Conservation (phyloP, 2,329 filamentous ascomycete species). For the Cladophialophora carrionii region DNA sequence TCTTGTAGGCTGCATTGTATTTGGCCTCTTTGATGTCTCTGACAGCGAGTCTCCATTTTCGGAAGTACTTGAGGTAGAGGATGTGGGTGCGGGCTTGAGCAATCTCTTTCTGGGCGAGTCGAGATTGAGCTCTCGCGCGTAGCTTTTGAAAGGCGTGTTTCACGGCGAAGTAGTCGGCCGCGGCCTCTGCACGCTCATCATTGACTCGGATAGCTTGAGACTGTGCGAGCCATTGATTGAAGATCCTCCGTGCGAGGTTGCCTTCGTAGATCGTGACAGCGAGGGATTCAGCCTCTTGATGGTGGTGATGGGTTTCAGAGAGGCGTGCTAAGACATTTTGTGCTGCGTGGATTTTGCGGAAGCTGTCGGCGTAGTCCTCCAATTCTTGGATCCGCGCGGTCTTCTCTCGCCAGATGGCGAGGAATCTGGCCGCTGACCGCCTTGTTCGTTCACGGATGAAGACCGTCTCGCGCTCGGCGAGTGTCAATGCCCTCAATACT, state of each 20-base stretch:
- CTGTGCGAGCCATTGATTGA: constrained; percentile 25
- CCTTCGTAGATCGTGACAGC: constrained; percentile 24
- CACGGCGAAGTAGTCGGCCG: constrained; percentile 30
- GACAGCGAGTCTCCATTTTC: constrained; percentile 21
- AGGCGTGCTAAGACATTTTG: constrained; percentile 14
- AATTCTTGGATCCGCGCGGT: constrained; percentile 20
- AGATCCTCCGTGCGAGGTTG: constrained; percentile 19
- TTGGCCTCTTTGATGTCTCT: constrained; percentile 26
- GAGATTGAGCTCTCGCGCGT: constrained; percentile 17
- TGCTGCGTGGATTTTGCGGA: constrained; percentile 20
- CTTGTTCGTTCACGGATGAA: constrained; percentile 25
- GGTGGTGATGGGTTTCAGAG: not conserved
- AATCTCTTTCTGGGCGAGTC: constrained; percentile 18
- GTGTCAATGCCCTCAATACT: constrained; percentile 25
- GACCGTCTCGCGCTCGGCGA: constrained; percentile 29
- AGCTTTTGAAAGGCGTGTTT: constrained; percentile 28
- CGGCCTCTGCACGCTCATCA: constrained; percentile 26
- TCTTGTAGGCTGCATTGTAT: constrained; percentile 31
- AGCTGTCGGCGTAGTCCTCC: constrained; percentile 25
- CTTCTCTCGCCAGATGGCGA: constrained; percentile 26
- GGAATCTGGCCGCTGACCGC: constrained; percentile 13
- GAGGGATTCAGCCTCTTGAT: constrained; percentile 16
- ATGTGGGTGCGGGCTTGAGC: constrained; percentile 21
- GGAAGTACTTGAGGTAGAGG: constrained; percentile 24
- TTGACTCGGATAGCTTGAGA: constrained; percentile 20